Base-by-base conservation (phyloP, 768 basidiomycete genomes). In the Termitomyces sp. region DNA sequence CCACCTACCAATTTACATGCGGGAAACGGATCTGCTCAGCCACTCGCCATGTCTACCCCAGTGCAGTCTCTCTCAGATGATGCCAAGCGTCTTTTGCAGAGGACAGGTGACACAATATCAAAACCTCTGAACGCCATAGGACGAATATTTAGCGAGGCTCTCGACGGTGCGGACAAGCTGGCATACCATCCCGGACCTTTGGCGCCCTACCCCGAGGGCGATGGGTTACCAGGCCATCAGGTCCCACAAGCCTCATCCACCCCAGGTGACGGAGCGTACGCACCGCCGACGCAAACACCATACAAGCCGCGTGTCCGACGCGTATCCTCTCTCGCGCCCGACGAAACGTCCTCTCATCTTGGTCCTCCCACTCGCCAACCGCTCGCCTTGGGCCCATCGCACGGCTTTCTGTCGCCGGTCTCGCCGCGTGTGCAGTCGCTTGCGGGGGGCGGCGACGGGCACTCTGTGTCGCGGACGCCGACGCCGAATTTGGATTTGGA, bases 51-150 rank as follows among this genome's bases (percentile, higher is more conserved):
- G 9, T 79, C 84, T 5, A 75, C 82, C 10, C 79, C 88, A 1
- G 72, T 76, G 0, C 79, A 80, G 65, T 76, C 74, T 0, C 65
- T 83, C 22, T 76, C 76, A 0, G 85, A 90, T 53, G 93, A 95
- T 65, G 94, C 93, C 1, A 84, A 83, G 40, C 80, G 87, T 24
- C 80, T 96, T 32, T 78, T 96, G 45, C 94, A 94, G 71, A 90
- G 89, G 68, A 96, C 94, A 0, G 92, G 94, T 8, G 91, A 94
- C 67, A 90, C 85, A 0, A 88, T 96, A 56, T 93, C 90, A 8
- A 94, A 93, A 68, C 94, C 94, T 3, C 79, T 97, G n/a, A 90
- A 77, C 61, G 92, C 94, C 1, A 88, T 97, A 52, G 82, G 92
- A 18, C 84, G 90, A 52, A 94, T 97, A 60, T 87, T 96, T 68